A percentile compares a stretch with the other conserved stretches of the same genome.
Evolutionary conservation across 805 yeast genomes (phyloP).

Genomic region (Kodamaea neixiangensis): DNA sequence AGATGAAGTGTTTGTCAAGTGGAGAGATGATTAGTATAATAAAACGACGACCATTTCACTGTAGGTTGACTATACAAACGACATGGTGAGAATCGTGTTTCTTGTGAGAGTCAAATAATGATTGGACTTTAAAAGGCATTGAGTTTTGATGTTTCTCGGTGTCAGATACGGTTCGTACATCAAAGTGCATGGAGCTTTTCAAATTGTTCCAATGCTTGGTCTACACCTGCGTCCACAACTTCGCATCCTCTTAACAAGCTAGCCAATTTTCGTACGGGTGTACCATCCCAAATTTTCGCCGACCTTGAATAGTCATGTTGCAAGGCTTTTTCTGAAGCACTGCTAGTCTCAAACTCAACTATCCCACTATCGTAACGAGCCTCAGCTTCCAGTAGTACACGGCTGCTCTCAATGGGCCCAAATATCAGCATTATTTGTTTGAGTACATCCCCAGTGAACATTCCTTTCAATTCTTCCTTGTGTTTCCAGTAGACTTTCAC

Average conservation of each 20-base stretch:
- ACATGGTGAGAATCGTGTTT: constrained; percentile 1
- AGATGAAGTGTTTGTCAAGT: constrained; percentile 85
- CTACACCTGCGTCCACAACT: constrained; percentile 4
- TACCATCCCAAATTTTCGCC: constrained; percentile 48
- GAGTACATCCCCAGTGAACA: constrained; percentile 35
- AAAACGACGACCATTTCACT: background rate
- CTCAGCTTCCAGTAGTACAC: constrained; percentile 8
- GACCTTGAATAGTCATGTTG: constrained; percentile 44
- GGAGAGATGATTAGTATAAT: constrained; percentile 66
- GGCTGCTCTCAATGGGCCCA: constrained; percentile 34
- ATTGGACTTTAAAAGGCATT: constrained; percentile 5
- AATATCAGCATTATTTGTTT: constrained; percentile 45
- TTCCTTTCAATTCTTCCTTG: constrained; percentile 33
- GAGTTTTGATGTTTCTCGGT: background rate
- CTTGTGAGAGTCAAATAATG: constrained; percentile 4
- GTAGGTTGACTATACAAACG: constrained; percentile 4
- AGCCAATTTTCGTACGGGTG: constrained; percentile 45
- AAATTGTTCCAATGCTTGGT: background rate
- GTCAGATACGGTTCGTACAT: constrained; percentile 7
- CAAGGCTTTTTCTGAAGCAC: constrained; percentile 36
- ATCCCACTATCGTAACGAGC: constrained; percentile 40
- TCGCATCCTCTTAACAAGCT: constrained; percentile 45
- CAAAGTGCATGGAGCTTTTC: background rate
- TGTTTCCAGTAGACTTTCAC: constrained; percentile 49
- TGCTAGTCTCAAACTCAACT: constrained; percentile 29